Conservation (phyloP, 2,329 filamentous ascomycete genomes). For the Nothophoma quercina region DNA sequence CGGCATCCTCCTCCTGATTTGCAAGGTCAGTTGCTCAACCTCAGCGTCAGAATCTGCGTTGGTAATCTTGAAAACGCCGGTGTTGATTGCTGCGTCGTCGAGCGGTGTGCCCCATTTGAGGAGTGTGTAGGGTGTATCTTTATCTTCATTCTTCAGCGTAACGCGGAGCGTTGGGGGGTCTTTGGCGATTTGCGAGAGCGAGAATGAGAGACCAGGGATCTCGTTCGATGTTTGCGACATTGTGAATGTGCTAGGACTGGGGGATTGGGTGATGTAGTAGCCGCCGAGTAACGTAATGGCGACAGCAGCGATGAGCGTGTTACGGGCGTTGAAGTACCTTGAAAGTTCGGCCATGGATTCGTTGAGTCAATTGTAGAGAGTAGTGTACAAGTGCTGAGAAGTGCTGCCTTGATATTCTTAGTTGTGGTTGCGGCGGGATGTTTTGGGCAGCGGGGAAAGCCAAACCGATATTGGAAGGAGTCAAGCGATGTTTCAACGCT, state of each 20-base stretch:
- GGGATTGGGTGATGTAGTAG: slow-evolving; percentile 39
- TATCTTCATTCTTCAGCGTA: slow-evolving; percentile 47
- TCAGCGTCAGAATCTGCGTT: slow-evolving; percentile 37
- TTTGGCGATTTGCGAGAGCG: slow-evolving; percentile 38
- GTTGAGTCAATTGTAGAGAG: too few relatives aligned
- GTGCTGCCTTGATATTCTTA: slow-evolving; percentile 10
- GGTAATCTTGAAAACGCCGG: slow-evolving; percentile 48
- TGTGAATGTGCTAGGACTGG: slow-evolving; percentile 27
- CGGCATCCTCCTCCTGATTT: slow-evolving; percentile 49
- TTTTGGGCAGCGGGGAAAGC: slow-evolving; percentile 26
- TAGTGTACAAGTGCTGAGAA: not conserved
- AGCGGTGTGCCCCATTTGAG: slow-evolving; percentile 53
- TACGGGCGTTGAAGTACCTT: slow-evolving; percentile 38
- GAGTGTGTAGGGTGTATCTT: slow-evolving; percentile 45
- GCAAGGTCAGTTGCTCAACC: slow-evolving; percentile 41
- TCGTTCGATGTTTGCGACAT: slow-evolving; percentile 30
- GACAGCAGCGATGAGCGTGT: slow-evolving; percentile 35
- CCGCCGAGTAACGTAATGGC: slow-evolving; percentile 37
- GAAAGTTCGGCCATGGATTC: slow-evolving; percentile 20
- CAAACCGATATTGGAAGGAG: slow-evolving; percentile 28
- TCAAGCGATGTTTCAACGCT: not conserved
- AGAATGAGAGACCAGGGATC: slow-evolving; percentile 40
- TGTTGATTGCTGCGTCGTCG: slow-evolving; percentile 47
- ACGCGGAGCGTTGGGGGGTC: slow-evolving; percentile 45
- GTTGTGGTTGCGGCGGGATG: not conserved